These are phyloP conservation scores for Penicillium concentricum DNA, from an alignment of 2,329 filamentous ascomycete genomes.

Conservation along the genomic window DNA sequence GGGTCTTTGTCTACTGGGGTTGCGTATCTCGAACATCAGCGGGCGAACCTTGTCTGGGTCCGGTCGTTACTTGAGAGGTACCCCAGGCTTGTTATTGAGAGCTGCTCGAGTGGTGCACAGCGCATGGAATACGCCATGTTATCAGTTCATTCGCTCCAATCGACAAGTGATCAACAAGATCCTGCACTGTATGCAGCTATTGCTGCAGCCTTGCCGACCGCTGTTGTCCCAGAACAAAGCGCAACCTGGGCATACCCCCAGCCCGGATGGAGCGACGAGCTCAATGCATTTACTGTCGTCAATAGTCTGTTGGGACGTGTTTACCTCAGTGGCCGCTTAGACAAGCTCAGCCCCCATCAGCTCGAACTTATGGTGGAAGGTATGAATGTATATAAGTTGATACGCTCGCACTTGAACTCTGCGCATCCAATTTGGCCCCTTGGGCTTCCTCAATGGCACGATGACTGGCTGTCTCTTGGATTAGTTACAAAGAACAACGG, in stretches of 20 bases:
- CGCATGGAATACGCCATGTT: background rate
- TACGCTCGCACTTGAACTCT: background rate
- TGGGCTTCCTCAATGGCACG: background rate
- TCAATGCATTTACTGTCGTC: background rate
- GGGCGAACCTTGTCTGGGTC: background rate
- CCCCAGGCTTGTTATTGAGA: background rate
- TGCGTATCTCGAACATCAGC: background rate
- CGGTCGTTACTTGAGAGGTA: no score
- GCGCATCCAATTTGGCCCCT: background rate
- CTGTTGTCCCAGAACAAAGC: background rate
- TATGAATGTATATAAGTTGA: background rate
- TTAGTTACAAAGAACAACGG: background rate
- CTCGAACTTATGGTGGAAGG: background rate
- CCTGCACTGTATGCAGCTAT: background rate
- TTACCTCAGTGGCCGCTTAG: background rate
- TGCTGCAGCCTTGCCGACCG: background rate
- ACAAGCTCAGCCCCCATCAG: background rate
- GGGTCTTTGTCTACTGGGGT: background rate
- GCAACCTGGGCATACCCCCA: background rate
- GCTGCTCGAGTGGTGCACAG: background rate
- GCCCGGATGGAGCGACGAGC: background rate
- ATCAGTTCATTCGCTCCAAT: background rate
- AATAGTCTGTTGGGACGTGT: background rate
- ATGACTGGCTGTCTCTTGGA: background rate
- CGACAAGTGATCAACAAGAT: background rate